These are phyloP conservation scores for Rhodomyrtus psidioides DNA, from an alignment of 441 rosid genomes.

Conservation along the genomic window DNA sequence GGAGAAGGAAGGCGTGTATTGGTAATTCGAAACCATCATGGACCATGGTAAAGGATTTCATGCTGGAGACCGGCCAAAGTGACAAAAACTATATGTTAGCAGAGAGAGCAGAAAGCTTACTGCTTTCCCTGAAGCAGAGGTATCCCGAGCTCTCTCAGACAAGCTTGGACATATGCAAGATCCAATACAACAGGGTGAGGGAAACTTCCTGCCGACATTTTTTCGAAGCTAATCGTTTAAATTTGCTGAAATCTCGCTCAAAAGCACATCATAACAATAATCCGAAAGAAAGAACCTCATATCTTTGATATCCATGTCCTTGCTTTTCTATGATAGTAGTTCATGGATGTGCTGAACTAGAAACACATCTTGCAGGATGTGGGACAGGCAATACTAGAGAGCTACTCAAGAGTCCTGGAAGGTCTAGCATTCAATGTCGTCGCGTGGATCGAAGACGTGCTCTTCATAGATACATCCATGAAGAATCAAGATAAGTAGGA, in stretches of 20 bases:
- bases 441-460: slow-evolving; percentile 1
- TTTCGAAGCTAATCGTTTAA: neutral
- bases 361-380: neutral
- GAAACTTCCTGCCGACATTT: neutral
- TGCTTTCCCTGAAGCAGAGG: slow-evolving; percentile 60
- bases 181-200: slow-evolving; percentile 54
- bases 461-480: neutral
- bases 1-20: slow-evolving; percentile 70
- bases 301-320: neutral
- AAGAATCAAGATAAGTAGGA: neutral
- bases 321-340: neutral
- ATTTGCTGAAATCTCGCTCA: neutral
- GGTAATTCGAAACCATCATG: slow-evolving; percentile 52
- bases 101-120: slow-evolving; percentile 49
- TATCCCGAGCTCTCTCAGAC: slow-evolving; percentile 66
- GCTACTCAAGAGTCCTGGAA: slow-evolving; percentile 1
- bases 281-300: neutral
- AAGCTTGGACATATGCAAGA: slow-evolving; percentile 61
- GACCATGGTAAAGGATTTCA: slow-evolving; percentile 53
- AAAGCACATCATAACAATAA: neutral
- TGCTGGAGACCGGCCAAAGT: slow-evolving; percentile 40
- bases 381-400: neutral
- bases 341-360: neutral
- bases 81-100: slow-evolving; percentile 58
- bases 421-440: neutral